Conservation (phyloP, 345 rosid genomes). For the Camelina neglecta region DNA sequence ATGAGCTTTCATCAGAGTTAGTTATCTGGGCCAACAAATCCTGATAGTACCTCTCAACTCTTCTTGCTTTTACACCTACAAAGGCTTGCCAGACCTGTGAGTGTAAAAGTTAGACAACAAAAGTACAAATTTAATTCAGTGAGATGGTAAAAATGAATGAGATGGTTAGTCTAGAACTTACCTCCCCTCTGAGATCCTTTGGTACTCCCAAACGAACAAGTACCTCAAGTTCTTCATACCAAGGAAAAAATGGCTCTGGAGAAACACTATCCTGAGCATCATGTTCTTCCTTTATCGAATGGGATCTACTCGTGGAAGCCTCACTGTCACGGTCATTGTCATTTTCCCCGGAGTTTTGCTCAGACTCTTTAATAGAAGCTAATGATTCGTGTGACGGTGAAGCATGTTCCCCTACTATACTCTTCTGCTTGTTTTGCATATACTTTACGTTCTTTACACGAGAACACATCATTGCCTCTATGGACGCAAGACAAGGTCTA, state of each 20-base stretch:
- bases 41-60: slow-evolving; percentile 79
- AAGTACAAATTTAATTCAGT: neutral
- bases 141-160: neutral
- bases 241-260: slow-evolving; percentile 57
- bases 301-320: slow-evolving; percentile 33
- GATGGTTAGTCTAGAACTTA: slow-evolving; percentile 1
- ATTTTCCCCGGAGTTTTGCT: slow-evolving; percentile 48
- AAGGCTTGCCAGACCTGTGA: slow-evolving; percentile 96
- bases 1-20: slow-evolving; percentile 51
- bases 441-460: slow-evolving; percentile 58
- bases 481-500: slow-evolving; percentile 64
- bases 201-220: slow-evolving; percentile 97
- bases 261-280: slow-evolving; percentile 38
- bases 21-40: slow-evolving; percentile 69
- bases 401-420: slow-evolving; percentile 44
- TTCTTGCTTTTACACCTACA: slow-evolving; percentile 85
- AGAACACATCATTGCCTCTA: slow-evolving; percentile 75
- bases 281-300: slow-evolving; percentile 38
- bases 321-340: slow-evolving; percentile 47
- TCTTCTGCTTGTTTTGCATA: slow-evolving; percentile 43
- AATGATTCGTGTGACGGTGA: slow-evolving; percentile 46
- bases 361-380: slow-evolving; percentile 48
- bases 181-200: slow-evolving; percentile 96
- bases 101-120: slow-evolving; percentile 34
- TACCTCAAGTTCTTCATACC: slow-evolving; percentile 84